phyloP scores from a whole-genome alignment of 2,329 filamentous ascomycete genomes.

The Monosporascus sp. region DNA sequence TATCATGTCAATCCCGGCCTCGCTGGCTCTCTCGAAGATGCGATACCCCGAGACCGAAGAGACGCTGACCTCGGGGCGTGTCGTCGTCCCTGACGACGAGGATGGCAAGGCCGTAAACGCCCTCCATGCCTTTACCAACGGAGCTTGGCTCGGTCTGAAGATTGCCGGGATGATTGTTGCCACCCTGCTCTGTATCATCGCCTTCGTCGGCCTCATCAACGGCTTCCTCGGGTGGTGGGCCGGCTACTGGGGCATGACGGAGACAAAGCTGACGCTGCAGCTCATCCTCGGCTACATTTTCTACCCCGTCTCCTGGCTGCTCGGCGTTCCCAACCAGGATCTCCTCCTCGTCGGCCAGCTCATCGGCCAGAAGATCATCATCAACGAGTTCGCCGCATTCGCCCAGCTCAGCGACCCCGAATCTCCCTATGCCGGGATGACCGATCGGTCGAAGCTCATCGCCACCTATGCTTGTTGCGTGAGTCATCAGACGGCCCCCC shows the following conservation, averaged over 20 bases:
- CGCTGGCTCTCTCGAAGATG: constrained; percentile 82
- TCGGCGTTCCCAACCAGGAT: constrained; percentile 61
- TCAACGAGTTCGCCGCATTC: constrained; percentile 80
- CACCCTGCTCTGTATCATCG: constrained; percentile 69
- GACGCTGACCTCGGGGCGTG: constrained; percentile 73
- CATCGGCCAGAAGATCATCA: constrained; percentile 80
- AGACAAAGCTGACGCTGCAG: constrained; percentile 62
- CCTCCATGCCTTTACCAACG: constrained; percentile 70
- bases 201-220: constrained; percentile 61
- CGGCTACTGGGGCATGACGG: constrained; percentile 59
- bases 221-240: constrained; percentile 71
- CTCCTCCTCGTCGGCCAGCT: constrained; percentile 70
- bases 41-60: constrained; percentile 86
- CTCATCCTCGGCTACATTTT: constrained; percentile 67
- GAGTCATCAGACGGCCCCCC: constrained; percentile 18
- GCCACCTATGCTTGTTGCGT: constrained; percentile 78
- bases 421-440: constrained; percentile 51
- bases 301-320: constrained; percentile 66
- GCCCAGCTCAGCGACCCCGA: constrained; percentile 44
- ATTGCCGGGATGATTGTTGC: constrained; percentile 69
- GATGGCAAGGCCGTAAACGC: constrained; percentile 73
- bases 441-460: constrained; percentile 69
- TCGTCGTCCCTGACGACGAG: constrained; percentile 74
- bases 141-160: constrained; percentile 70
- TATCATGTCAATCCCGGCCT: constrained; percentile 93